Base-by-base conservation (phyloP, 805 yeast species). In the Zygoascus biomembranicola region DNA sequence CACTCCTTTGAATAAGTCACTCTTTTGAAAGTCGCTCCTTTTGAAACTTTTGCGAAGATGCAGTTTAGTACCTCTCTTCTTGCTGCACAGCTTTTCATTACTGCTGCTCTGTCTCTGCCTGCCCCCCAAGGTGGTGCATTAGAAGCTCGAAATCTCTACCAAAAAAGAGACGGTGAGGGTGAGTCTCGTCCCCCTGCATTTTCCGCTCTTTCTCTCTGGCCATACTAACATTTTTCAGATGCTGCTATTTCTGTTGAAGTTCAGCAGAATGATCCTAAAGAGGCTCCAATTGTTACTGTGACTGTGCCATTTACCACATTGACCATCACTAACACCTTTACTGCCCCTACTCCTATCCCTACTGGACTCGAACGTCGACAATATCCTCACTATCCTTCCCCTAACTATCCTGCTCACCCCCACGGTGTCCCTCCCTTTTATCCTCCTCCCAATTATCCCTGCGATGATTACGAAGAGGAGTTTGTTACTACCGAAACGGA, bases 31-130 rank as follows among this genome's bases (percentile, higher is more conserved):
- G 16, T 35, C 13, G 39, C 39, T 35, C 39, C 13, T 35, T 32
- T 35, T 35, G 39, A 35, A 35, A 35, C 13, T 13, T 35, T 35
- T 23, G 28, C 26, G 5, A 18, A 20, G 18, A 55, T 50, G 56
- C 53, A 53, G 43, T 47, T 48, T 35, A 35, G 26, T 23, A 46
- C 43, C 23, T 55, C 55, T 32, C 48, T 51, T 23, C 42, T 56
- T 8, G 46, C 53, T 32, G 44, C 49, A n/a, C 59, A 56, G 46
- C 46, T 50, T 28, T 43, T 56, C 39, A 41, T 51, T 10, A 31
- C 52, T 9, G 55, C 47, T 13, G 41, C 55, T 45, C 37, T 49
- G 31, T 44, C 58, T 19, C 16, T 47, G n/a, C 54, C 59, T n/a
- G 39, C 39, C 8, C 39, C 39, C 8, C 39, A n/a, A 8, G 10